Conservation (phyloP, 257 asterid species). For the Paulownia fortunei region DNA sequence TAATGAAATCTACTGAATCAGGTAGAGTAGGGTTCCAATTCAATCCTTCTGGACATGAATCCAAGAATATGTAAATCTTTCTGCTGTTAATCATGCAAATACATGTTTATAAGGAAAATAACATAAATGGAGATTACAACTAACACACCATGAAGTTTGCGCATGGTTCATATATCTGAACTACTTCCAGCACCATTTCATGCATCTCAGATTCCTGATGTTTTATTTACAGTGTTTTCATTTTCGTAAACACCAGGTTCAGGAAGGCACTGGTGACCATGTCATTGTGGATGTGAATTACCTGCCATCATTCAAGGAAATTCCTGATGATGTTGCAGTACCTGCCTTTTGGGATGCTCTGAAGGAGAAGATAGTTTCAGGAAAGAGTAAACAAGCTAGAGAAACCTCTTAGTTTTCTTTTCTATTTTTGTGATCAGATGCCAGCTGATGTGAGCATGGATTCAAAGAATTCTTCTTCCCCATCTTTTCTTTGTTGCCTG, state of each 20-base stretch:
- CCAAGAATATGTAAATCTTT: neutral
- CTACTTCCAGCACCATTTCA: neutral
- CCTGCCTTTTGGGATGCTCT: slow-evolving; percentile 96
- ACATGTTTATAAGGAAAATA: neutral
- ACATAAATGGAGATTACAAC: neutral
- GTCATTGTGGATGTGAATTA: slow-evolving; percentile 94
- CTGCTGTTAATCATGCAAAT: neutral
- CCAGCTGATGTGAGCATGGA: slow-evolving; percentile 24
- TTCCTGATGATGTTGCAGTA: slow-evolving; percentile 84
- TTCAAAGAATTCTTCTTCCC: neutral
- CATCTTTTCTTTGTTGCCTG: slow-evolving; percentile 17
- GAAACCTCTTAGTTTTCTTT: slow-evolving; percentile 26
- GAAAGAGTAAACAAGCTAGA: slow-evolving; percentile 37
- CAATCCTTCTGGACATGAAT: neutral
- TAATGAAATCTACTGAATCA: neutral
- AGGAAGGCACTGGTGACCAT: slow-evolving; percentile 91
- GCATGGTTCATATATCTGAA: neutral
- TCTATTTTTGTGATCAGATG: neutral
- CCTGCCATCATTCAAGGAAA: slow-evolving; percentile 96
- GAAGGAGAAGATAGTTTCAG: slow-evolving; percentile 61
- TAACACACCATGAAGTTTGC: neutral
- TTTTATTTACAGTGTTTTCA: neutral
- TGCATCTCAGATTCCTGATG: neutral
- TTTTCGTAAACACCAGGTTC: slow-evolving; percentile 57
- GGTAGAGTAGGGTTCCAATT: neutral